Evolutionary conservation across 192 early-diverging fungal genomes (phyloP).

Genomic region (Backusella macrospora): DNA sequence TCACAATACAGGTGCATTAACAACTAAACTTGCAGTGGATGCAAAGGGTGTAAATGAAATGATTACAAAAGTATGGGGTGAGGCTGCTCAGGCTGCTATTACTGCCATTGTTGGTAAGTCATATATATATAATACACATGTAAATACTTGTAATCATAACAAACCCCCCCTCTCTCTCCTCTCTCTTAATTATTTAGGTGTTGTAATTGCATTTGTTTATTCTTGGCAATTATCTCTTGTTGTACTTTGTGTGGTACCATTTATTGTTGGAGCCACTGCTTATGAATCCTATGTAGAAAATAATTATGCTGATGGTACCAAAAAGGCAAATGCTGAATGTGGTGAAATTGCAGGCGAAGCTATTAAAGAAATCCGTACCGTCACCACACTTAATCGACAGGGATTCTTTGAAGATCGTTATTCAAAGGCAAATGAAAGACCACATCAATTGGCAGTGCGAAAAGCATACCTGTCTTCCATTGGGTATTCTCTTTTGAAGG

Average conservation of each 20-base stretch:
- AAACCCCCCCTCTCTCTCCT: neutral
- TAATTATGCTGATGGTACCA: constrained; percentile 63
- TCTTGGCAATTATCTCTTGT: constrained; percentile 87
- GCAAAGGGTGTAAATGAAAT: constrained; percentile 54
- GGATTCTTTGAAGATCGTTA: constrained; percentile 69
- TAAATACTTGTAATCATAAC: neutral
- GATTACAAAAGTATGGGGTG: constrained; percentile 55
- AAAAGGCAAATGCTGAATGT: constrained; percentile 74
- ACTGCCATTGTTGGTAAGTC: constrained; percentile 27
- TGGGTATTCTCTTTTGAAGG: constrained; percentile 73
- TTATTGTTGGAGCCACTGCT: constrained; percentile 52
- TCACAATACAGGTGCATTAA: constrained; percentile 76
- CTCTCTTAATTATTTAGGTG: constrained; percentile 15
- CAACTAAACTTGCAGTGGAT: constrained; percentile 78
- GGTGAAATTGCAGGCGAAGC: constrained; percentile 85
- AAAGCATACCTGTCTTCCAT: constrained; percentile 67
- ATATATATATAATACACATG: neutral
- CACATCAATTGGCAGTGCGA: constrained; percentile 67
- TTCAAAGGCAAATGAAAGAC: constrained; percentile 58
- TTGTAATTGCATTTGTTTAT: constrained; percentile 64
- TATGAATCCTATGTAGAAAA: constrained; percentile 53
- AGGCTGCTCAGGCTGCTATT: constrained; percentile 27
- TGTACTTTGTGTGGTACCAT: constrained; percentile 61
- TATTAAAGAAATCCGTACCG: constrained; percentile 83
- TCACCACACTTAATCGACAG: constrained; percentile 76